These are phyloP conservation scores for Rhizopogon salebrosus DNA, from an alignment of 768 basidiomycete genomes.

Conservation along the genomic window DNA sequence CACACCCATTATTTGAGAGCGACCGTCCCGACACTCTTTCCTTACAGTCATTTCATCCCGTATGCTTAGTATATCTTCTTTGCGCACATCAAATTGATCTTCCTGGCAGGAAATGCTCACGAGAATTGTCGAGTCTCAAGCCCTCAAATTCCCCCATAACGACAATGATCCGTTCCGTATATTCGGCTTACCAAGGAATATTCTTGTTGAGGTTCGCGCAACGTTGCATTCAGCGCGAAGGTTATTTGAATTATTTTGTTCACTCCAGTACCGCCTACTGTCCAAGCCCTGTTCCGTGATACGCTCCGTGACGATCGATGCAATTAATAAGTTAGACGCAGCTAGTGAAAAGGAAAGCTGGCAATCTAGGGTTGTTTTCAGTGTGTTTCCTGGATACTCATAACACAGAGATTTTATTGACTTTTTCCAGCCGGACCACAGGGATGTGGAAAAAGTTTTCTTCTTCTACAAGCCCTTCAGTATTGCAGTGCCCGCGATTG, in stretches of 20 bases:
- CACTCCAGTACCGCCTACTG: constrained; percentile 58
- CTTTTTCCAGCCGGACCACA: constrained; percentile 53
- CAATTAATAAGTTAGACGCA: constrained; percentile 46
- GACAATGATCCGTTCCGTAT: constrained; percentile 49
- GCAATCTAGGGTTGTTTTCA: constrained; percentile 55
- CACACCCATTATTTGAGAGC: constrained; percentile 36
- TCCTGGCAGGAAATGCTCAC: constrained; percentile 29
- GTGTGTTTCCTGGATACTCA: constrained; percentile 35
- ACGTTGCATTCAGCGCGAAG: neutral
- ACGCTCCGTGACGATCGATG: constrained; percentile 57
- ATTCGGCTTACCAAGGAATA: constrained; percentile 68
- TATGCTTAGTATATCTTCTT: constrained; percentile 18
- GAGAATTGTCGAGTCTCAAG: constrained; percentile 35
- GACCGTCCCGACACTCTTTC: constrained; percentile 29
- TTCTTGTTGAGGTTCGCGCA: constrained; percentile 62
- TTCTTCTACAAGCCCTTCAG: constrained; percentile 72
- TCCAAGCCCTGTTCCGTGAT: constrained; percentile 69
- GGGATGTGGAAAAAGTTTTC: constrained; percentile 79
- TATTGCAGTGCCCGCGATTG: constrained; percentile 62
- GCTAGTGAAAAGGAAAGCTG: constrained; percentile 46
- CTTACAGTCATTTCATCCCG: constrained; percentile 40
- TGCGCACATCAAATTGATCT: constrained; percentile 1
- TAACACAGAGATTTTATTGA: neutral
- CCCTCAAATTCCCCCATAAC: constrained; percentile 38
- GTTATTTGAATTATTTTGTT: neutral